These are phyloP conservation scores for Leptographium wingfieldii DNA, from an alignment of 2,329 filamentous ascomycete species.

Conservation along the genomic window DNA sequence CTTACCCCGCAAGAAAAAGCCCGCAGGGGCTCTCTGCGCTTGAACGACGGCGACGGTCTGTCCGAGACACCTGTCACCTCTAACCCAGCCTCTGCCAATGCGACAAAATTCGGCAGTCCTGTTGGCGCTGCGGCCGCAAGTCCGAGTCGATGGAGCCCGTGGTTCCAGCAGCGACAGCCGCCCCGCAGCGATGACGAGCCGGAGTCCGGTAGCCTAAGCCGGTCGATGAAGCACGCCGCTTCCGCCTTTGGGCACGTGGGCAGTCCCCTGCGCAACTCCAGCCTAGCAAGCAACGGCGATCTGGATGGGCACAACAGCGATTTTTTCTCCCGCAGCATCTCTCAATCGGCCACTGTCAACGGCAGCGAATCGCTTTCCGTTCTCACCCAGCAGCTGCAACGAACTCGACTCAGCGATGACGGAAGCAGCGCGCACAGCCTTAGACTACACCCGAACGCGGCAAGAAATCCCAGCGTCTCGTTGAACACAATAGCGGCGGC, in stretches of 20 bases:
- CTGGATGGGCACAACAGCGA: conserved; percentile 12
- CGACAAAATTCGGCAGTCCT: conserved; percentile 49
- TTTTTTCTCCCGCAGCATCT: not conserved
- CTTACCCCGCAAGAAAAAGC: conserved; percentile 57
- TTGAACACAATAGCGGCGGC: conserved; percentile 17
- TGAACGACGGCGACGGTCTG: conserved; percentile 24
- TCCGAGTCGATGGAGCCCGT: conserved; percentile 48
- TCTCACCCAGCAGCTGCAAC: conserved; percentile 49
- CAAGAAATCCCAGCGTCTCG: conserved; percentile 25
- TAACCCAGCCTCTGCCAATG: conserved; percentile 16
- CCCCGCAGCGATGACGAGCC: conserved; percentile 34
- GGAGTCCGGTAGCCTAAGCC: conserved; percentile 17
- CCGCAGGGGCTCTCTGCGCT: conserved; percentile 45
- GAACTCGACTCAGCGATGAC: conserved; percentile 40
- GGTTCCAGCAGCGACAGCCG: conserved; percentile 32
- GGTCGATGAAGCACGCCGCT: conserved; percentile 27
- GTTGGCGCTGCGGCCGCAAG: conserved; percentile 27
- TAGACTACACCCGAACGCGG: conserved; percentile 36
- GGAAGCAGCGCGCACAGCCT: conserved; percentile 30
- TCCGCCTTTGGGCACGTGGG: conserved; percentile 56
- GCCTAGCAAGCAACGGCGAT: conserved; percentile 36
- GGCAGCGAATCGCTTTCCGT: conserved; percentile 42
- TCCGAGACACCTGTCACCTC: conserved; percentile 26
- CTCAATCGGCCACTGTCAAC: conserved; percentile 18
- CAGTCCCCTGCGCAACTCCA: conserved; percentile 51